Percentiles rank a stretch among this genome's conserved stretches.
phyloP scores from a whole-genome alignment of 139 green algal species.

The Tetradesmus obliquus region DNA sequence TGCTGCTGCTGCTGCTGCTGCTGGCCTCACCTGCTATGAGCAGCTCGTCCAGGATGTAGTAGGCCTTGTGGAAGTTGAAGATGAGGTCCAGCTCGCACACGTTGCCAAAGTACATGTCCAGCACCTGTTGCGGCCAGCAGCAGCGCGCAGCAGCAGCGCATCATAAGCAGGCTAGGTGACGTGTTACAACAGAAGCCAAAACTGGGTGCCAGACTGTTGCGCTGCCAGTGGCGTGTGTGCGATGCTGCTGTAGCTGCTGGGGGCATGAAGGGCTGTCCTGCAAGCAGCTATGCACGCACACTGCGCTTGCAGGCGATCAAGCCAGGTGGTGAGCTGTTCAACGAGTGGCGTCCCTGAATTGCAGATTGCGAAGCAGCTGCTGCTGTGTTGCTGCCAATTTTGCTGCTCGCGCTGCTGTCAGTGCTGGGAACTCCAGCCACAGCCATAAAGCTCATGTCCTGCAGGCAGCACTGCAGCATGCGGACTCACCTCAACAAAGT shows the following conservation, averaged over 20 bases:
- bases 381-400: background rate
- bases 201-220: no score
- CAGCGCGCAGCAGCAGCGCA: no score
- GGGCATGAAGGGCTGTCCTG: no score
- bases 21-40: constrained; percentile 79
- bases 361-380: background rate
- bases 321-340: background rate
- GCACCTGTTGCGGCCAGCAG: constrained; percentile 13
- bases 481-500: constrained; percentile 91
- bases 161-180: no score
- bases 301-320: background rate
- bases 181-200: no score
- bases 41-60: constrained; percentile 99
- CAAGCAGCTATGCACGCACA: no score
- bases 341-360: no score
- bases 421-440: background rate
- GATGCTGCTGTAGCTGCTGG: no score
- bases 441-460: background rate
- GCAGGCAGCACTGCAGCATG: background rate
- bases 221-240: no score
- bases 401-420: background rate
- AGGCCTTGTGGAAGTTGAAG: constrained; percentile 99
- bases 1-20: background rate
- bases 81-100: constrained; percentile 99
- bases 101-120: constrained; percentile 95